phyloP scores from a whole-genome alignment of 805 yeast genomes.

The Schizosaccharomyces cryophilus region DNA sequence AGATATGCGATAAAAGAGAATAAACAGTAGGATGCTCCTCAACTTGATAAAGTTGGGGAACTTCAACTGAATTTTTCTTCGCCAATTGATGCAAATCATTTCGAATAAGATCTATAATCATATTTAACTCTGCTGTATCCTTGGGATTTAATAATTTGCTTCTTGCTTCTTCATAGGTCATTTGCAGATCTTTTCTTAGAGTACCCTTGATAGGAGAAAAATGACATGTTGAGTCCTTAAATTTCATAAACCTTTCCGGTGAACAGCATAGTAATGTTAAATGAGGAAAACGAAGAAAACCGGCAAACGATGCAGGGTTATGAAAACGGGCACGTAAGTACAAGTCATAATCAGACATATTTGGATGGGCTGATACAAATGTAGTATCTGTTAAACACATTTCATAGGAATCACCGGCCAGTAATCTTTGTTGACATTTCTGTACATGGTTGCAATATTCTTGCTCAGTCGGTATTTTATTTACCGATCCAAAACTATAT shows the following conservation, averaged over 20 bases:
- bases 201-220: slow-evolving; percentile 94
- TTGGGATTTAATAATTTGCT: slow-evolving; percentile 18
- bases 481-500: neutral
- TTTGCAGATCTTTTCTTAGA: slow-evolving; percentile 19
- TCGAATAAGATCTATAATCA: slow-evolving; percentile 89
- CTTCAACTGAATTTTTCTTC: slow-evolving; percentile 30
- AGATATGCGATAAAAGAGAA: slow-evolving; percentile 75
- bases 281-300: slow-evolving; percentile 47
- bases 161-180: slow-evolving; percentile 23
- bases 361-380: neutral
- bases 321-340: slow-evolving; percentile 43
- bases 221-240: slow-evolving; percentile 44
- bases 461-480: slow-evolving; percentile 19
- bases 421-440: slow-evolving; percentile 40
- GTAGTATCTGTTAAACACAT: slow-evolving; percentile 58
- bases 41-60: slow-evolving; percentile 61
- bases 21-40: slow-evolving; percentile 82
- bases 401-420: slow-evolving; percentile 78
- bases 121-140: slow-evolving; percentile 83
- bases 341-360: slow-evolving; percentile 31
- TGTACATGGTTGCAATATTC: slow-evolving; percentile 32
- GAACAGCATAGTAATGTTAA: slow-evolving; percentile 56
- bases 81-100: slow-evolving; percentile 62
- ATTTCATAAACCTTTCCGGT: slow-evolving; percentile 76
- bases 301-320: slow-evolving; percentile 86